Conservation (phyloP, 805 yeast genomes). For the Candida quercuum region DNA sequence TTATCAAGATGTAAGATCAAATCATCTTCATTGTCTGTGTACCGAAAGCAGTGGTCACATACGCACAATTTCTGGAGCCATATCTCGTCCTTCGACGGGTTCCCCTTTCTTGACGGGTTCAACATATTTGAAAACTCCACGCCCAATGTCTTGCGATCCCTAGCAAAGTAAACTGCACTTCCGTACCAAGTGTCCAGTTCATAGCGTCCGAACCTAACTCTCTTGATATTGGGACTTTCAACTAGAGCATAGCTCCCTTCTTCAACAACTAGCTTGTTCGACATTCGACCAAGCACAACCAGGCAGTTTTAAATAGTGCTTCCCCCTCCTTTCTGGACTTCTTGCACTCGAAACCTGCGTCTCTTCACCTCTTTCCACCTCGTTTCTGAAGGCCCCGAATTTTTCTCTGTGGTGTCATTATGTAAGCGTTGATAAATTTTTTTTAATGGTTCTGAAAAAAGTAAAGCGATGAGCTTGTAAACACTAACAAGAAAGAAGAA, state of each 20-base stretch:
- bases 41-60: slow-evolving; percentile 83
- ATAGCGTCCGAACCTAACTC: slow-evolving; percentile 63
- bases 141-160: slow-evolving; percentile 41
- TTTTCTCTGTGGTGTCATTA: too few relatives aligned
- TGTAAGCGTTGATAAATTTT: not conserved
- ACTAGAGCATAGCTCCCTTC: slow-evolving; percentile 56
- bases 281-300: too few relatives aligned
- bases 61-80: slow-evolving; percentile 66
- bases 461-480: not conserved
- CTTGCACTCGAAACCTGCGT: too few relatives aligned
- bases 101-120: slow-evolving; percentile 6
- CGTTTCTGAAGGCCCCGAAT: too few relatives aligned
- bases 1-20: slow-evolving; percentile 44
- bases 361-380: too few relatives aligned
- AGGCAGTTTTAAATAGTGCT: too few relatives aligned
- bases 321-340: too few relatives aligned
- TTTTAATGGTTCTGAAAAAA: not conserved
- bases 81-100: slow-evolving; percentile 16
- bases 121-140: slow-evolving; percentile 26
- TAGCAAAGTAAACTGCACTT: slow-evolving; percentile 68
- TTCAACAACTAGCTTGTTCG: slow-evolving; percentile 24
- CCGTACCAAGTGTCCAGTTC: slow-evolving; percentile 86
- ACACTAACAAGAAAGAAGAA: not conserved
- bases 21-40: slow-evolving; percentile 43
- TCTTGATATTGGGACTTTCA: slow-evolving; percentile 54